phyloP scores from a whole-genome alignment of 2,329 filamentous ascomycete genomes.

The Pseudogymnoascus sp. region DNA sequence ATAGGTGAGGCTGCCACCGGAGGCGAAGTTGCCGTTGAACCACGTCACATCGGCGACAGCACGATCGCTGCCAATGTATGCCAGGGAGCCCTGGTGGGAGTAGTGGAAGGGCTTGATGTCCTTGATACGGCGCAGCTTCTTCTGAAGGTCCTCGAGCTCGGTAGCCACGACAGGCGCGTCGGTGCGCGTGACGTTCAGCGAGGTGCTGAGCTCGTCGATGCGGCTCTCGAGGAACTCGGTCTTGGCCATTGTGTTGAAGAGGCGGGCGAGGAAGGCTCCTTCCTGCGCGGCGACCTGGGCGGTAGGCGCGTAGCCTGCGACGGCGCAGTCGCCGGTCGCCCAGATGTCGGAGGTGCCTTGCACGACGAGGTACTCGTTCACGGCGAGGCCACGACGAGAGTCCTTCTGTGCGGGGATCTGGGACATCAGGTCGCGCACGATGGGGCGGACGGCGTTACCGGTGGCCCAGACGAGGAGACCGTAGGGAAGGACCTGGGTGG shows the following conservation, averaged over 20 bases:
- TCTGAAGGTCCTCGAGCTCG: constrained; percentile 81
- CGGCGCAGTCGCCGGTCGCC: constrained; percentile 95
- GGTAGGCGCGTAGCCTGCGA: constrained; percentile 95
- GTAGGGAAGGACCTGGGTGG: constrained; percentile 75
- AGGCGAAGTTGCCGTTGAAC: constrained; percentile 94
- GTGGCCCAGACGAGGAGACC: constrained; percentile 97
- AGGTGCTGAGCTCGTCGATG: constrained; percentile 60
- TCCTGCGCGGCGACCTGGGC: constrained; percentile 96
- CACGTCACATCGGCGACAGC: constrained; percentile 95
- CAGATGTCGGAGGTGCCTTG: constrained; percentile 96
- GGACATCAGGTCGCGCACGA: constrained; percentile 85
- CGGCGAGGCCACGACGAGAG: constrained; percentile 86
- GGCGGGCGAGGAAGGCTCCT: constrained; percentile 84
- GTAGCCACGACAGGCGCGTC: constrained; percentile 59
- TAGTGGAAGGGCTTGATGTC: constrained; percentile 97
- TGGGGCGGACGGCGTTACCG: constrained; percentile 83
- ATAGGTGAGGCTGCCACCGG: constrained; percentile 88
- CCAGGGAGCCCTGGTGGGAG: constrained; percentile 92
- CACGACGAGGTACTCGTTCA: constrained; percentile 98
- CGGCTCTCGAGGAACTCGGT: constrained; percentile 74
- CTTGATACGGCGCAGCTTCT: constrained; percentile 80
- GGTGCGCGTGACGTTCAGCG: constrained; percentile 52
- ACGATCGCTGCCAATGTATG: constrained; percentile 97
- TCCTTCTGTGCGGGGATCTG: constrained; percentile 93
- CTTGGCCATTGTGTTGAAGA: constrained; percentile 99